Evolutionary conservation across 1,139 yeast genomes (phyloP), one percentile per base, ranked within the genome.

Genomic region (Hansenula lynferdii): DNA sequence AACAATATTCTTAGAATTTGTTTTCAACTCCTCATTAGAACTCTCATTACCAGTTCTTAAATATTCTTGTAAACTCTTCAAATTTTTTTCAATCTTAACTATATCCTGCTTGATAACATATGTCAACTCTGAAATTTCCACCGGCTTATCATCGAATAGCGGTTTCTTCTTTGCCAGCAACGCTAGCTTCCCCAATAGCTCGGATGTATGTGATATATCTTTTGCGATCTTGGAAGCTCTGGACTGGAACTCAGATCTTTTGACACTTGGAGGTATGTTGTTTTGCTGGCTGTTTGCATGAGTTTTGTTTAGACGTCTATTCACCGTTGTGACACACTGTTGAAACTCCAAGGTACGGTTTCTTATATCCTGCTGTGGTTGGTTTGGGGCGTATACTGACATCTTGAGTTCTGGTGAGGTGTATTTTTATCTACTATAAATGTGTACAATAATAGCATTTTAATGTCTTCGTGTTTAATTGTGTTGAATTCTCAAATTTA

Each of bases 91-190:
- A 42, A 94, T 80, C 50, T 81, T 77, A 58, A 90, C 84, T 31
- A 94, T 86, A 58, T 89, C 95, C 59, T 92, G 96, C 57, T 92
- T 94, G 55, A 92, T 89, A 35, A 92, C 85, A 56, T 84, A 86
- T 1, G 98, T 89, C 49, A 94, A 69, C 60, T 92, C 97, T 16
- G 92, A 86, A 45, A 94, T 86, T 58, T 92, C 98, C 23, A 85
- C 81, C 1, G 98, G 97, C 50, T 85, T 81, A 61, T 94, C 98
- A 57, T 90, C 96, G 53, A 92, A 86, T 55, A 92, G 64, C n/a
- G 97, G 95, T 59, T 89, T 90, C 51, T 90, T 70, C 59, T 84
- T 86, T 9, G 98, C 97, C 47, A 92, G 62, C 34, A 77, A 63
- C 1, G 98, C 96, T 37, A 92, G 69, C 51, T 89, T 82, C 35